These are phyloP conservation scores for Trypanosomatidae sp. DNA, from an alignment of 208 protist species.

Conservation along the genomic window DNA sequence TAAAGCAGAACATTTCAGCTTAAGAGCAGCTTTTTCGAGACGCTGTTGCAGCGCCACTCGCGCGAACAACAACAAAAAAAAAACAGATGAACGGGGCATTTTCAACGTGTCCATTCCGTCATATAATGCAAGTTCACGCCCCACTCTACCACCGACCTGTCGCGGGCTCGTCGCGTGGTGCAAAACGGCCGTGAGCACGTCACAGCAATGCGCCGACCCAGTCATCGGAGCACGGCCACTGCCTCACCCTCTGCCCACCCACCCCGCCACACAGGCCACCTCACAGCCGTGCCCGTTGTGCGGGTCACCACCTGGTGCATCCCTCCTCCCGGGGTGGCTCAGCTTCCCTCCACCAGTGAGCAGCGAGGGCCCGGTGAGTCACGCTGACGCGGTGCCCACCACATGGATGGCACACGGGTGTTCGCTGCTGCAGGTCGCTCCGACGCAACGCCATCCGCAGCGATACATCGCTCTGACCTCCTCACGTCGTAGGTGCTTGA, in stretches of 20 bases:
- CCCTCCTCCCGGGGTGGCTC: not conserved
- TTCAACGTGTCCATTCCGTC: not conserved
- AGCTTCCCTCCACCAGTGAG: not conserved
- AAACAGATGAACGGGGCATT: not conserved
- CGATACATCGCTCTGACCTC: not conserved
- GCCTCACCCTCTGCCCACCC: not conserved
- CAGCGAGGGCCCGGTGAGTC: not conserved
- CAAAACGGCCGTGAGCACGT: not conserved
- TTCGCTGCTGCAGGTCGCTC: not conserved
- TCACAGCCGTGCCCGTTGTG: not conserved
- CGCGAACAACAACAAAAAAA: not conserved
- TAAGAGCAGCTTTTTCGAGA: not conserved
- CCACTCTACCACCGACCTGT: not conserved
- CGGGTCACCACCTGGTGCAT: not conserved
- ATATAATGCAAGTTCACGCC: not conserved
- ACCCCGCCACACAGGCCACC: not conserved
- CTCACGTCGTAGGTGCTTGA: not conserved
- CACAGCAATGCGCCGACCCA: not conserved
- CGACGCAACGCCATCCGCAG: not conserved
- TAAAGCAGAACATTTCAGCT: not conserved
- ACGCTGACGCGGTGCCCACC: not conserved
- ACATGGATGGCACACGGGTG: not conserved
- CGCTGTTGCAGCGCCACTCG: not conserved
- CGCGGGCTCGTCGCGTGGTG: not conserved
- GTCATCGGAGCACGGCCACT: not conserved